Evolutionary conservation across 106 monocot genomes (phyloP).

Genomic region (Chionographis japonica): DNA sequence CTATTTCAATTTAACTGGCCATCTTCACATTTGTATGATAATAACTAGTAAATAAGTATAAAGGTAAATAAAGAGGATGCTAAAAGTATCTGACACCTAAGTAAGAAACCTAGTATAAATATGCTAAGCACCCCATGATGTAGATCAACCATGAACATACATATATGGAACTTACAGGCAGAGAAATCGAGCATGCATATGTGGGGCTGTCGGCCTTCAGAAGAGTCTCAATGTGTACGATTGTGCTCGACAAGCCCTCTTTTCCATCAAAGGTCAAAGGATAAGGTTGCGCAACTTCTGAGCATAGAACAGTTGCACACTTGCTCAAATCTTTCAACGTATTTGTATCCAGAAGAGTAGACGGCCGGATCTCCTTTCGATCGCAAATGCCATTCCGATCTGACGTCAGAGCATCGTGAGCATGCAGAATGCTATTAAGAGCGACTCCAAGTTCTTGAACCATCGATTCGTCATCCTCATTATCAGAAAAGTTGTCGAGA

Average conservation of each 20-base stretch:
- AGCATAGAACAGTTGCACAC: neutral
- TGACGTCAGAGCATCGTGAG: neutral
- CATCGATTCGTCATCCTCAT: constrained; percentile 15
- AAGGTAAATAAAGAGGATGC: too few relatives aligned
- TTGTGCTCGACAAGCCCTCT: constrained; percentile 1
- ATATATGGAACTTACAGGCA: constrained; percentile 11
- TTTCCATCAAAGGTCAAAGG: neutral
- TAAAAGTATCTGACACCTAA: too few relatives aligned
- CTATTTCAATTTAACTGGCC: too few relatives aligned
- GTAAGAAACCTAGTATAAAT: too few relatives aligned
- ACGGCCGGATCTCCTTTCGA: neutral
- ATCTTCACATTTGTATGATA: too few relatives aligned
- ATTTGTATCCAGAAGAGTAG: constrained; percentile 12
- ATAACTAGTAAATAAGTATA: too few relatives aligned
- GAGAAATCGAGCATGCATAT: neutral
- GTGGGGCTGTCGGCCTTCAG: constrained; percentile 2
- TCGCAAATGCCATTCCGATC: constrained; percentile 1
- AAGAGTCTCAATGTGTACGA: neutral
- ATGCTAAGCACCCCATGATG: too few relatives aligned
- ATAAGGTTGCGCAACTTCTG: neutral
- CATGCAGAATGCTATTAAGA: constrained; percentile 20
- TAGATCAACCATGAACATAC: neutral
- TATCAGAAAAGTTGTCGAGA: constrained; percentile 9
- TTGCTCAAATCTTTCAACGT: constrained; percentile 7
- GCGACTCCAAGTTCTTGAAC: constrained; percentile 26